Percentiles rank a stretch among this genome's conserved stretches.
phyloP scores from a whole-genome alignment of 495 filamentous ascomycete genomes.

The Umbilicaria muhlenbergii region DNA sequence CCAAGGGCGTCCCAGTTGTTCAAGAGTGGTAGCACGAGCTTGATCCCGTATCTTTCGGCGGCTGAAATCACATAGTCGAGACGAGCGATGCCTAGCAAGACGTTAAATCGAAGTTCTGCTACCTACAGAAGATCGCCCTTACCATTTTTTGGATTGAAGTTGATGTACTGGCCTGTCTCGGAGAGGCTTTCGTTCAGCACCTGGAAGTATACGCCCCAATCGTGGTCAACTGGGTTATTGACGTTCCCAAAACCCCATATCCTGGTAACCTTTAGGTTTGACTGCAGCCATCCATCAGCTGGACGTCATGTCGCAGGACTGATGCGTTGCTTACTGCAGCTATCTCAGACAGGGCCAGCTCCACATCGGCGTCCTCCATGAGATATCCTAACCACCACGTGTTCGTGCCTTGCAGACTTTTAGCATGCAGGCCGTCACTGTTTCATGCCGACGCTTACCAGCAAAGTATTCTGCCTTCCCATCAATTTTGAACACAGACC shows the following conservation, averaged over 20 bases:
- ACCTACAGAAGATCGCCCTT: neutral
- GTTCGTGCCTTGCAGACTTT: slow-evolving; percentile 37
- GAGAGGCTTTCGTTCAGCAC: slow-evolving; percentile 11
- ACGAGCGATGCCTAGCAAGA: slow-evolving; percentile 37
- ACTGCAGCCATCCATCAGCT: slow-evolving; percentile 13
- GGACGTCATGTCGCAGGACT: neutral
- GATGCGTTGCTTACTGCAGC: slow-evolving; percentile 9
- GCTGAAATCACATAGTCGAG: slow-evolving; percentile 51
- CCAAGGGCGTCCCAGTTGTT: slow-evolving; percentile 50
- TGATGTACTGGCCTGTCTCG: slow-evolving; percentile 16
- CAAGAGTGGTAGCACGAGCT: slow-evolving; percentile 33
- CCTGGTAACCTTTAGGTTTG: slow-evolving; percentile 50
- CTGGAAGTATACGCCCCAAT: slow-evolving; percentile 19
- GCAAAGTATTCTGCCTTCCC: slow-evolving; percentile 13
- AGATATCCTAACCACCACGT: slow-evolving; percentile 63
- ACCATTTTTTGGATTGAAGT: slow-evolving; percentile 12
- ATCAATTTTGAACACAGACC: slow-evolving; percentile 8
- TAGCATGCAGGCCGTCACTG: neutral
- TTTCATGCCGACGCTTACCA: neutral
- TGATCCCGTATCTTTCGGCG: slow-evolving; percentile 39
- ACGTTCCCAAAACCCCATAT: slow-evolving; percentile 46
- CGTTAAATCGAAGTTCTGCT: neutral
- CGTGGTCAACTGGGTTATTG: slow-evolving; percentile 9
- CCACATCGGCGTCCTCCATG: slow-evolving; percentile 45
- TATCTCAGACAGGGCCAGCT: slow-evolving; percentile 36